phyloP scores from a whole-genome alignment of 2,329 filamentous ascomycete species.

The Sporothrix pseudoabietina region DNA sequence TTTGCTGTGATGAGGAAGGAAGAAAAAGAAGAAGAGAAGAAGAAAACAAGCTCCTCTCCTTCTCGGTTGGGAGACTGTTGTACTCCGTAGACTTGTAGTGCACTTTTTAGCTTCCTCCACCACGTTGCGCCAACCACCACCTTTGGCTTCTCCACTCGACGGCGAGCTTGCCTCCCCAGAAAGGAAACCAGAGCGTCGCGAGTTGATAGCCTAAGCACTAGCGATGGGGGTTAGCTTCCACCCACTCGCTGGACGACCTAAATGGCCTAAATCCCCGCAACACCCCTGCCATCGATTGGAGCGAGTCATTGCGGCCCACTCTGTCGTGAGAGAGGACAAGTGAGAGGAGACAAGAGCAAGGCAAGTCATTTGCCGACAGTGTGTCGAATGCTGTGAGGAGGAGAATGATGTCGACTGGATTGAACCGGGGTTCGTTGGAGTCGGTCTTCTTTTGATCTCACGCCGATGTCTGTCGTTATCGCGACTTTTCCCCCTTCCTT shows the following conservation, averaged over 20 bases:
- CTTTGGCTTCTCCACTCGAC: not conserved
- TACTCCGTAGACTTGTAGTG: not conserved
- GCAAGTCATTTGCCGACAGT: not conserved
- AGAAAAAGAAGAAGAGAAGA: not conserved
- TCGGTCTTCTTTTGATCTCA: slow-evolving; percentile 2
- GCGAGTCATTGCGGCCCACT: slow-evolving; percentile 19
- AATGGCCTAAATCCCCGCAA: not conserved
- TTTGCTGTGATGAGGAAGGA: not conserved
- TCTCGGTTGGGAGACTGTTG: slow-evolving; percentile 9
- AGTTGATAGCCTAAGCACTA: slow-evolving; percentile 22
- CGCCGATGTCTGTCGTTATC: not conserved
- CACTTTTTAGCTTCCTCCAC: not conserved
- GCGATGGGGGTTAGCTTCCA: not conserved
- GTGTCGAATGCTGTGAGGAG: not conserved
- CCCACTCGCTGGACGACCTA: not conserved
- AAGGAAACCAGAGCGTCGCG: slow-evolving; percentile 15
- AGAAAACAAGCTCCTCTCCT: not conserved
- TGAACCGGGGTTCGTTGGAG: slow-evolving; percentile 7
- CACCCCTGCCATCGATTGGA: not conserved
- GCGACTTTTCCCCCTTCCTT: not conserved
- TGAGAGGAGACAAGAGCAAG: not conserved
- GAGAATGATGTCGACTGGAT: not conserved
- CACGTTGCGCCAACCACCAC: not conserved
- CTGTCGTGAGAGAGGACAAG: not conserved
- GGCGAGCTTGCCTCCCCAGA: not conserved